Conservation (phyloP, 371 early-diverging fungal species). For the Syncephalastrum monosporum region DNA sequence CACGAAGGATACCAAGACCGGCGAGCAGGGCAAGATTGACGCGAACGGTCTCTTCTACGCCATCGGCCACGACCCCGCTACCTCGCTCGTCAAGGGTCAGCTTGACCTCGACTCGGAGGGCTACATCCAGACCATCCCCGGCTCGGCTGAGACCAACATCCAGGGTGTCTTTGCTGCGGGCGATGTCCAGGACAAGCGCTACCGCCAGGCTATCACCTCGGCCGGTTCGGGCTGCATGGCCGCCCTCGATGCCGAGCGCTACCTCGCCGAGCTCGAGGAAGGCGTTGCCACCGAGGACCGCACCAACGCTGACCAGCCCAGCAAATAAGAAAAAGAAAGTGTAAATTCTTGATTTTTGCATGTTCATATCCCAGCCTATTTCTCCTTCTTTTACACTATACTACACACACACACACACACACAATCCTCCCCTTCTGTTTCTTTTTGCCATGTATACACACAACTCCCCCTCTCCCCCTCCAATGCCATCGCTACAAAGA, state of each 20-base stretch:
- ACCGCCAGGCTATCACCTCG: slow-evolving; percentile 79
- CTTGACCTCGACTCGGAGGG: slow-evolving; percentile 83
- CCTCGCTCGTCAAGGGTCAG: slow-evolving; percentile 70
- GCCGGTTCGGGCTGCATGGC: slow-evolving; percentile 95
- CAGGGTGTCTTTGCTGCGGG: slow-evolving; percentile 97
- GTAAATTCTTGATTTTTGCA: too few species aligned
- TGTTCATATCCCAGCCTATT: too few species aligned
- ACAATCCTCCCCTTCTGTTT: too few species aligned
- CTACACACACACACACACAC: too few species aligned
- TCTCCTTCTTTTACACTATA: too few species aligned
- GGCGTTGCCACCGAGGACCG: too few species aligned
- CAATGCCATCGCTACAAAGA: too few species aligned
- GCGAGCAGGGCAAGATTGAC: slow-evolving; percentile 61
- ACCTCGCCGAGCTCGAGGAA: slow-evolving; percentile 64
- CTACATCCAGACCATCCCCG: slow-evolving; percentile 86
- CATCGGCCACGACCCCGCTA: slow-evolving; percentile 97
- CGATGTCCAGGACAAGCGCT: slow-evolving; percentile 97
- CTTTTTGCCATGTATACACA: too few species aligned
- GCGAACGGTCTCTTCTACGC: slow-evolving; percentile 98
- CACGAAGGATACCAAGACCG: slow-evolving; percentile 68
- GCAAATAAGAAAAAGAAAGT: too few species aligned
- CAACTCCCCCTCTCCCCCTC: too few species aligned
- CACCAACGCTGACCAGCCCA: too few species aligned
- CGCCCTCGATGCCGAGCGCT: slow-evolving; percentile 89
- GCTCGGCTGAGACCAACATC: slow-evolving; percentile 81